Percentiles rank a stretch among this genome's conserved stretches.
Evolutionary conservation across 768 basidiomycete species (phyloP).

Genomic region (Lentinula sp.): DNA sequence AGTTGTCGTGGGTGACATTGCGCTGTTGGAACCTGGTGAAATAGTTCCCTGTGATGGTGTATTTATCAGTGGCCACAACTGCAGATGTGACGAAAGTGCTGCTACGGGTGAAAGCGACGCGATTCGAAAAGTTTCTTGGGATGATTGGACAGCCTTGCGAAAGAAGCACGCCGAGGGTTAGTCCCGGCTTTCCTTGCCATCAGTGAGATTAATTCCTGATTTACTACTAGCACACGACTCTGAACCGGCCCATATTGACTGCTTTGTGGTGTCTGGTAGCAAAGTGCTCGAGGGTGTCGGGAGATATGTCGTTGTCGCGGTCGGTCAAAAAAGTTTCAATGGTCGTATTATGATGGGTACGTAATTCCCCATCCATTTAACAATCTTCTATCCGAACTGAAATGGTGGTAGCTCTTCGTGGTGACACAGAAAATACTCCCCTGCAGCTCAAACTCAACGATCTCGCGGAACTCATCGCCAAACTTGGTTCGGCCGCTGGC

Average conservation of each 20-base stretch:
- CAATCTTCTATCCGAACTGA: too few relatives aligned
- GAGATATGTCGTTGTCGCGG: constrained; percentile 85
- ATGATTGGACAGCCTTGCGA: constrained; percentile 57
- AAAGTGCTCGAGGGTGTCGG: constrained; percentile 96
- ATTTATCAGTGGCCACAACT: constrained; percentile 87
- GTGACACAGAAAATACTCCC: constrained; percentile 85
- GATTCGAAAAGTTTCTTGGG: constrained; percentile 81
- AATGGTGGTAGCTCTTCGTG: constrained; percentile 61
- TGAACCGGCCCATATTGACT: constrained; percentile 64
- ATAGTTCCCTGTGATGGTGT: constrained; percentile 95
- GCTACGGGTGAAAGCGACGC: constrained; percentile 97
- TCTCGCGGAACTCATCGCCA: constrained; percentile 95
- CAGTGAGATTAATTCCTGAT: too few relatives aligned
- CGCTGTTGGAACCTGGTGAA: constrained; percentile 90
- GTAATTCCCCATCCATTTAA: constrained; percentile 18
- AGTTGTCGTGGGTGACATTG: constrained; percentile 91
- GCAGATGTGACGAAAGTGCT: constrained; percentile 93
- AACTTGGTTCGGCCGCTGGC: constrained; percentile 80
- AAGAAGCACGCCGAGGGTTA: constrained; percentile 24
- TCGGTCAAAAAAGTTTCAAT: constrained; percentile 91
- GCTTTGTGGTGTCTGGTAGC: constrained; percentile 86
- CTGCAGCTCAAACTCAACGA: constrained; percentile 89
- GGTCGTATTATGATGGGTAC: constrained; percentile 97
- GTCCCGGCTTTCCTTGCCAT: constrained; percentile 7
- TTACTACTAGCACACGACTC: background rate